Base-by-base conservation (phyloP, 768 basidiomycete species). In the Paxillus ammoniavirescens region DNA sequence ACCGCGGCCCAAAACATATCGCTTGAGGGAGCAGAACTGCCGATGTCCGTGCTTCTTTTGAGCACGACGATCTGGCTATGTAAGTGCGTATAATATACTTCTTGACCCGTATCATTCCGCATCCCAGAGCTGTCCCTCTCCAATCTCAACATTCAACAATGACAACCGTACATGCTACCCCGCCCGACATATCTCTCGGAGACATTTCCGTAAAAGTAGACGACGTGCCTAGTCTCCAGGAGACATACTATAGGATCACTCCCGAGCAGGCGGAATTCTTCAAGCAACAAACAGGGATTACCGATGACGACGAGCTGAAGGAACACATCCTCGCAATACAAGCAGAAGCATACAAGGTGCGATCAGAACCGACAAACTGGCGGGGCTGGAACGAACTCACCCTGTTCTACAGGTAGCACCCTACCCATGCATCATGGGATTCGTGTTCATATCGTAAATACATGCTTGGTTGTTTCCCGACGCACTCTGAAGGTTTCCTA, bases 241-340 rank as follows among this genome's bases (percentile, higher is more conserved):
- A 45, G 43, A 30, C 31, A 45, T 45, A 45, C 14, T 55, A 55
- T 37, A 53, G 9, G 12, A 31, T 56, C 37, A 46, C 52, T 26
- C 17, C 51, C 9, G 40, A 47, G 41, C 42, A 56, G 15, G 36
- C 47, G 23, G 47, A 40, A 9, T 69, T 71, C 40, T 54, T 71
- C 52, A 65, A 63, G 52, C 14, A 18, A 4, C 54, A 62, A 55
- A 63, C 58, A 9, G 64, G 65, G 3, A 68, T 71, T 40, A 37
- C 58, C 17, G 57, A 68, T 36, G 64, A 63, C 10, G 51, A 65
- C 1, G 53, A 48, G 12, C 46, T 71, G 45, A 67, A 64, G 46
- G 21, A 44, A 15, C 68, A 71, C 43, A 59, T 71, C 28, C 38
- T 71, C n/a, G 53, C 47, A 5, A 56, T 71, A 12, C 69, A 68